Evolutionary conservation across 164 flowering plant species (phyloP).

Genomic region (Warburgia ugandensis): DNA sequence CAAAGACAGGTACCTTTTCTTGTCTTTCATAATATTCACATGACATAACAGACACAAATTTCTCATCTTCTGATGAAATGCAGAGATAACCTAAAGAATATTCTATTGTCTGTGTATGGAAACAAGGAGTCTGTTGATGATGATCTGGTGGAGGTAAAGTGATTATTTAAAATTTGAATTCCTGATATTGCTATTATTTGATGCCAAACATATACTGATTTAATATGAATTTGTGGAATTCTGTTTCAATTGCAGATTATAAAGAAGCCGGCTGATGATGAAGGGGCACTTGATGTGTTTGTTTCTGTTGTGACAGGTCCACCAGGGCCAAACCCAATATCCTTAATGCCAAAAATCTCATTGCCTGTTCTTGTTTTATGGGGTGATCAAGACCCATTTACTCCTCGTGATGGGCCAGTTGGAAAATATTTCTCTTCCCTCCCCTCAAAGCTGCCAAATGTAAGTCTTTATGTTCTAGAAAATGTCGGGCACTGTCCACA

Average conservation of each 20-base stretch:
- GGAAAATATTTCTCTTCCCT: constrained; percentile 78
- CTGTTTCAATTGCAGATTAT: constrained; percentile 52
- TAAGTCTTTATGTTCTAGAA: constrained; percentile 50
- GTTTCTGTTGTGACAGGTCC: constrained; percentile 91
- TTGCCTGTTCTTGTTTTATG: constrained; percentile 67
- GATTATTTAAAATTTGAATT: no score
- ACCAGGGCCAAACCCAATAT: constrained; percentile 84
- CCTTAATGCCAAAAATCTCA: constrained; percentile 56
- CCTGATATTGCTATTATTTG: no score
- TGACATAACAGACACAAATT: not conserved
- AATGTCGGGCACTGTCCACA: constrained; percentile 97
- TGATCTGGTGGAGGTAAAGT: constrained; percentile 67
- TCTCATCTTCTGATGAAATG: constrained; percentile 12
- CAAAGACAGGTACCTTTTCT: constrained; percentile 43
- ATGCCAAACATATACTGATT: not conserved
- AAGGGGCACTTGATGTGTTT: constrained; percentile 92
- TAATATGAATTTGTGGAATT: no score
- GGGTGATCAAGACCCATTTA: constrained; percentile 86
- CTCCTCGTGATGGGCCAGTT: constrained; percentile 91
- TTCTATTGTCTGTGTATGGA: constrained; percentile 67
- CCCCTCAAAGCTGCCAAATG: constrained; percentile 43
- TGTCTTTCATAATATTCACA: not conserved
- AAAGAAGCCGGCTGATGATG: constrained; percentile 60
- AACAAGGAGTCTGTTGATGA: constrained; percentile 87
- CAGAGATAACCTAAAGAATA: constrained; percentile 68